Evolutionary conservation across 2,329 filamentous ascomycete species (phyloP), one percentile per base, ranked within the genome.

Genomic region (Pseudogymnoascus sp.): DNA sequence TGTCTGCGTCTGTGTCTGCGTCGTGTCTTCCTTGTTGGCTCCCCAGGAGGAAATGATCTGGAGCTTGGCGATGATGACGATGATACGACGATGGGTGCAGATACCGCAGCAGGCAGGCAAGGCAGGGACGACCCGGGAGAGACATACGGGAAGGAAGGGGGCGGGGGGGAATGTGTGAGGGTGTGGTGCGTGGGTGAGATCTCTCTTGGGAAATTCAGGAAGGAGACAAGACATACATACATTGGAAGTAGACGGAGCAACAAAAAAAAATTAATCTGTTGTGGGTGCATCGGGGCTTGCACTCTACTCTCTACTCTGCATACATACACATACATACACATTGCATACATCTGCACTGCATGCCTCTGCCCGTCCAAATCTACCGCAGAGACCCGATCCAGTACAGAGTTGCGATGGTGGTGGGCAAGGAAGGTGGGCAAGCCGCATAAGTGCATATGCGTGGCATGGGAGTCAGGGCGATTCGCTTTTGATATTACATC

Each of bases 51-150:
- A 54, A 54, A 54, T 54, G 48, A 54, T 54, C 48, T 54, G 48
- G 25, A 54, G 48, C 48, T 54, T 54, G 48, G 48, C 48, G 48
- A 54, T 54, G 48, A 31, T 54, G 48, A 31, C 45, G 45, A 51
- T 28, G 43, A 48, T 48, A 23, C 19, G 28, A 31, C 8, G 28
- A 31, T 31, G 28, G 43, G 23, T n/a, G 48, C 48, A 31, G 23
- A 31, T 54, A 31, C 48, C 16, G 14, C 23, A 14, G 10, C 19
- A 23, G 11, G 19, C 16, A 45, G 45, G 21, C 21, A 25, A 51
- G 45, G 45, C 21, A 51, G n/a, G 21, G 45, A 8, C 45, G 14
- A 51, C 21, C 45, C 45, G 28, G 23, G 45, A 51, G 45, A 51
- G 25, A 21, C 16, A 45, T 45, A 10, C 41, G 41, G 43, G 43